A percentile compares a stretch with the other conserved stretches of the same genome.
Conservation (phyloP, 768 basidiomycete genomes). For the Naematelia aurantialba region DNA sequence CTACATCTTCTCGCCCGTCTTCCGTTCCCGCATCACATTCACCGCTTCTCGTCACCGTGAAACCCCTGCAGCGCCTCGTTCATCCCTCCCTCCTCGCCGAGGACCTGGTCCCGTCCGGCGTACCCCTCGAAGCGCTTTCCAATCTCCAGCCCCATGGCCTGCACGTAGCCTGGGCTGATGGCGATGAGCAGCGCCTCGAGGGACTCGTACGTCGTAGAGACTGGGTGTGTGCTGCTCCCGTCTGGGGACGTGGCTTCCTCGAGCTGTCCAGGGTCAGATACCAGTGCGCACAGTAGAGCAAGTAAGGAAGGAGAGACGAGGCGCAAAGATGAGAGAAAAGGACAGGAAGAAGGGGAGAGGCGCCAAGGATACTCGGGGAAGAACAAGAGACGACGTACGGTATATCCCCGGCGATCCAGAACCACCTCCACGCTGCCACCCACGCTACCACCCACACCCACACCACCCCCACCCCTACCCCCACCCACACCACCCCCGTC, state of each 20-base stretch:
- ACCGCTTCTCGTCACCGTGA: background rate
- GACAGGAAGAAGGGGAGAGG: background rate
- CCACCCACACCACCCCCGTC: constrained; percentile 11
- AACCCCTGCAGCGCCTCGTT: background rate
- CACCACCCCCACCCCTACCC: no score
- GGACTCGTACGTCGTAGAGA: constrained; percentile 31
- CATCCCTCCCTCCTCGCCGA: background rate
- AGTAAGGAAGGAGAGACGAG: background rate
- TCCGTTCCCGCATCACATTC: background rate
- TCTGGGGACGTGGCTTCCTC: background rate
- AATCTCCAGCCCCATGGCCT: constrained; percentile 35
- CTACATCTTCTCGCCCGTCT: background rate
- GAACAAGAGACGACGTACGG: constrained; percentile 19
- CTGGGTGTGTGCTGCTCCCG: constrained; percentile 10
- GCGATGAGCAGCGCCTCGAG: constrained; percentile 36
- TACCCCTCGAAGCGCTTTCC: constrained; percentile 24
- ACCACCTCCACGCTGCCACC: constrained; percentile 17
- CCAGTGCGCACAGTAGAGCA: background rate
- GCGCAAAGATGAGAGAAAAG: background rate
- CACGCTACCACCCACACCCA: no score
- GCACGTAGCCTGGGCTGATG: constrained; percentile 25
- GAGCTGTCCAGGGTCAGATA: background rate
- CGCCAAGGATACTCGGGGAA: no score
- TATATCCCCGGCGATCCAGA: constrained; percentile 36
- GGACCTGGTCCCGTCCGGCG: background rate